Percentiles rank a stretch among this genome's conserved stretches.
Conservation (phyloP, 495 filamentous ascomycete species). For the Hypoxylon intermedium region DNA sequence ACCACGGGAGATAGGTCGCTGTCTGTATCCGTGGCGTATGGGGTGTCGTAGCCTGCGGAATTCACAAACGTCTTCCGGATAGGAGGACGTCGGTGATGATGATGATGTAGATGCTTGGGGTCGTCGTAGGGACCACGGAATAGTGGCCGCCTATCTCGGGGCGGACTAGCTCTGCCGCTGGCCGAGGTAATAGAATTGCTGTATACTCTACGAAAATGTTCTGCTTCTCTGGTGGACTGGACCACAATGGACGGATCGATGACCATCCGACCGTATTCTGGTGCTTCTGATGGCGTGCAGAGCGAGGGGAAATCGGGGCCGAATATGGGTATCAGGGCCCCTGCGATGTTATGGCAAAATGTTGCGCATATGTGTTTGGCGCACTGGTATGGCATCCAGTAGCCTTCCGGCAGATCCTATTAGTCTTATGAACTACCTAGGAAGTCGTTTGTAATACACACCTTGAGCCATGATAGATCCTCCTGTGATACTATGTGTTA, state of each 20-base stretch:
- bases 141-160: constrained; percentile 24
- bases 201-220: constrained; percentile 52
- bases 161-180: constrained; percentile 14
- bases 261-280: constrained; percentile 68
- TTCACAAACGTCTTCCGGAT: constrained; percentile 23
- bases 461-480: constrained; percentile 90
- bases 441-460: constrained; percentile 44
- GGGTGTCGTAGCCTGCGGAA: constrained; percentile 35
- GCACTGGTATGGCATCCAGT: constrained; percentile 93
- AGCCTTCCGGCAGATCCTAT: constrained; percentile 63
- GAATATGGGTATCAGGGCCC: constrained; percentile 86
- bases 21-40: constrained; percentile 48
- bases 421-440: constrained; percentile 2
- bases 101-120: constrained; percentile 33
- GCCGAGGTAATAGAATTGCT: constrained; percentile 19
- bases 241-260: constrained; percentile 69
- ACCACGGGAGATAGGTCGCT: constrained; percentile 44
- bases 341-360: constrained; percentile 85
- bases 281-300: constrained; percentile 68
- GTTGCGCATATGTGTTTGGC: constrained; percentile 84
- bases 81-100: constrained; percentile 30
- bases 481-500: constrained; percentile 93
- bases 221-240: constrained; percentile 60
- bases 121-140: constrained; percentile 27
- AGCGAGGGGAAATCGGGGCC: constrained; percentile 75